Evolutionary conservation across 1,139 yeast genomes (phyloP), one percentile per base, ranked within the genome.

Genomic region (Casaregolazyma lundiana): DNA sequence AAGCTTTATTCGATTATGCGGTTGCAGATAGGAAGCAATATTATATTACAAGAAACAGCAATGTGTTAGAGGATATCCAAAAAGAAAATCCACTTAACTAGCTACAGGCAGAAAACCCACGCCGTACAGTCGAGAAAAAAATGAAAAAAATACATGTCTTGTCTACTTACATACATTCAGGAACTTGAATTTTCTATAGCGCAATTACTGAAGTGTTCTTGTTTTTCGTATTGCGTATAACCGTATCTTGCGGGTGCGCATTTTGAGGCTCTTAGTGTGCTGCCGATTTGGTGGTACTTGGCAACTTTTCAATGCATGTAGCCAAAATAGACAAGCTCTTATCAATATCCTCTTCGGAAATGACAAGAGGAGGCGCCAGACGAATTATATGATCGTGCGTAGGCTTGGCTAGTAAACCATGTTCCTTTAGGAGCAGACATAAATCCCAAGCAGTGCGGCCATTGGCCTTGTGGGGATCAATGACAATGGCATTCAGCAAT

Each of bases 391-490:
- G 84, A 62, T 89, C 96, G 65, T 90, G 98, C 2, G 98, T 90
- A 57, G 97, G 97, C 72, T 90, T 90, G 55, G 98, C 97, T 63
- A 90, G 74, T 26, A 90, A 84, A 49, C 98, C 98, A 54, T 80
- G 73, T 50, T 85, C 80, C 70, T 86, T 89, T 94, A 92, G 84
- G 59, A 87, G 70, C 60, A 90, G 66, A 70, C 98, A 90, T 60
- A 90, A 76, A 65, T 90, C 97, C 97, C 97, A 92, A 2, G 97
- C 97, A 35, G 94, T 76, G 68, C 92, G 81, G 52, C 96, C 96
- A 63, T 84, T 83, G 50, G 96, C 80, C 69, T 84, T 84, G 42
- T 80, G 55, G 47, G 85, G 81, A 68, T 90, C 97, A 63, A 90
- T 86, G 50, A 90, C 97, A 65, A 92, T 83, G 43, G 97, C 97